Base-by-base conservation (phyloP, 2,329 filamentous ascomycete species). In the Aureobasidium subglaciale region DNA sequence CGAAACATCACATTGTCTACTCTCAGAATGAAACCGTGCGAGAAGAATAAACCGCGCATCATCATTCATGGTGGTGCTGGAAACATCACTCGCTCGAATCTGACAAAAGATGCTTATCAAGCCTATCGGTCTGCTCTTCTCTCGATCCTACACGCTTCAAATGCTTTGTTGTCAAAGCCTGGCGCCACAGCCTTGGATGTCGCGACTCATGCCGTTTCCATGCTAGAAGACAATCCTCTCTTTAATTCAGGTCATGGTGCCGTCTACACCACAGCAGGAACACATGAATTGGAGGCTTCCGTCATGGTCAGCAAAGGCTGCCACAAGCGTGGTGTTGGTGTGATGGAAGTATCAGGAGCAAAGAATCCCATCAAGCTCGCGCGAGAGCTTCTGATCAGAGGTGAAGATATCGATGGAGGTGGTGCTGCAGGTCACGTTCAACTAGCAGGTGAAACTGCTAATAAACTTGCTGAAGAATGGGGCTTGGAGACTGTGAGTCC, bases 171-270 rank as follows among this genome's bases (percentile, higher is more conserved):
- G 0, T 38, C 49, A 1, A 50, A 63, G 3, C 66, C 68, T 0
- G 60, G 60, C 2, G 78, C 80, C 8, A 78, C 78, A 0, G 87
- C 90, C 0, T 78, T 96, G 13, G 84, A 89, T 55, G 80, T 84
- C 1, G 89, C 88, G 1, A 85, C 86, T 1, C 81, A 85, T 68
- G 90, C 90, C 41, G 89, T 95, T 10, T 74, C 77, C 1, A 77
- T 85, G 24, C 80, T 96, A 15, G 90, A 96, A 72, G 77, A 95
- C 65, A 82, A 90, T 65, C 79, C 85, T 2, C 80, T 95, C 4
- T 95, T 93, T 78, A 96, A 96, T 73, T 84, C 84, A 56, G 90
- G 84, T 7, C 85, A 84, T 63, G 91, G 91, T 53, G 88, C 90
- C 49, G 90, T 95, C 18, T 96, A 95, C 70, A 95, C 89, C 0